Base-by-base conservation (phyloP, 768 basidiomycete genomes). In the Pisolithus tinctorius region DNA sequence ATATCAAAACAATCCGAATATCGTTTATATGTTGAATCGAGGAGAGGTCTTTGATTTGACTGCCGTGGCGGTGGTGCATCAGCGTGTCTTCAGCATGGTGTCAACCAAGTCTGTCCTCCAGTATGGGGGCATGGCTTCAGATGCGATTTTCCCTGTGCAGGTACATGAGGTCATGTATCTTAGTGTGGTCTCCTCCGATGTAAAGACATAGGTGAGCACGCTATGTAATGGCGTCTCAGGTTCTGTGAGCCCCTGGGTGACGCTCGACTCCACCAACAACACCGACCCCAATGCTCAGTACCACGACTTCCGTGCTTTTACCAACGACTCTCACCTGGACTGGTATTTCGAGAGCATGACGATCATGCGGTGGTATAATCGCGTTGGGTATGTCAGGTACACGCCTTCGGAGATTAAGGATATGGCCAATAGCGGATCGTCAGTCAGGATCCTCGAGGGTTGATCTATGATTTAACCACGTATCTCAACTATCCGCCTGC, bases 321-420 rank as follows among this genome's bases (percentile, higher is more conserved):
- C 84, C 34, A 87, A 84, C 53, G 95, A 98, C 62, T 86, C 87
- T 0, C 82, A 95, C 8, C 95, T 95, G 0, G 96, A 99, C 63
- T 99, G 96, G 96, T 99, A 98, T 68, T 93, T 88, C 57, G 88
- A 98, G 71, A 76, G 74, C 53, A 98, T 99, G 96, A 88, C 89
- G 3, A 67, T 80, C 63, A 86, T 99, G 86, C 88, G 96, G 6
- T 96, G 86, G 75, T 84, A 82, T 48, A 82, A 82, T 59, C 88
- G 95, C 37, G 79, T 83, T 38, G 96, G 96, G 0, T 97, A 94
- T 64, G 62, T 95, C 47, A 95, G 93, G 0, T 86, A 80, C 63
- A 88, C 88, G 0, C 82, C 84, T 14, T 80, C 80, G 61, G 83
- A 86, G 54, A 80, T 96, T 63, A 76, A 73, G 58, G 81, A 78